These are phyloP conservation scores for Pyricularia grisea DNA, from an alignment of 2,329 filamentous ascomycete genomes.

Conservation along the genomic window DNA sequence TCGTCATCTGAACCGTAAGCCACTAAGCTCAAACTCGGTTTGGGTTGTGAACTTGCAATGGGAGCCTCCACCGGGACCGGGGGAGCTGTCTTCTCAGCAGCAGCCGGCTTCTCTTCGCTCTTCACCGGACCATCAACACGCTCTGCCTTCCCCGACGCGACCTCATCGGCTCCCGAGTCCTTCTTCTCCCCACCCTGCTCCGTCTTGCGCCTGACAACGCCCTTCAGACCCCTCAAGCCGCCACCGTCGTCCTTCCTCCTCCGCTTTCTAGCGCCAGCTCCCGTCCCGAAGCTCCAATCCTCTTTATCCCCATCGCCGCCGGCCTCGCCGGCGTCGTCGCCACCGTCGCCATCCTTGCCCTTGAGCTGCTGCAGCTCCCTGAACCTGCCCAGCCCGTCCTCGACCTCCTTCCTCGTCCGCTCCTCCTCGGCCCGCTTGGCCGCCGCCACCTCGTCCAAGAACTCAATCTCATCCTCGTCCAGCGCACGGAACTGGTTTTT, in stretches of 20 bases:
- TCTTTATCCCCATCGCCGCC: slow-evolving; percentile 3
- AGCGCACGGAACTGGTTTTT: slow-evolving; percentile 70
- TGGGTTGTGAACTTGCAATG: slow-evolving; percentile 7
- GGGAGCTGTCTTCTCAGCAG: neutral
- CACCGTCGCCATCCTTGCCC: slow-evolving; percentile 1
- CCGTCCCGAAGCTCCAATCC: slow-evolving; percentile 7
- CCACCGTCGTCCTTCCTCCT: slow-evolving; percentile 10
- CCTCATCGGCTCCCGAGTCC: slow-evolving; percentile 10
- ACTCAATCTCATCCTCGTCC: slow-evolving; percentile 72
- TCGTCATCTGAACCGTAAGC: slow-evolving; percentile 48
- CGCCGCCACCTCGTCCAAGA: slow-evolving; percentile 51
- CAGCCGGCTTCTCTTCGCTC: slow-evolving; percentile 25
- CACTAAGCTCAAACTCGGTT: slow-evolving; percentile 33
- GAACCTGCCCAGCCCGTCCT: slow-evolving; percentile 47
- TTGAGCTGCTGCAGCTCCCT: slow-evolving; percentile 34
- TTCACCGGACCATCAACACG: neutral
- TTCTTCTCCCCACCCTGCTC: slow-evolving; percentile 10
- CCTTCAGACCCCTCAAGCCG: slow-evolving; percentile 7
- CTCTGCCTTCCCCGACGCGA: neutral
- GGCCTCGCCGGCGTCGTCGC: neutral
- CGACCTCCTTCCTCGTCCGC: slow-evolving; percentile 41
- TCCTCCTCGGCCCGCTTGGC: slow-evolving; percentile 44
- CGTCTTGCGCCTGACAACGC: slow-evolving; percentile 11
- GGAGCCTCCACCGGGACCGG: neutral
- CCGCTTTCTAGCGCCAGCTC: slow-evolving; percentile 9